Percentiles rank a stretch among this genome's conserved stretches.
These are phyloP conservation scores for Penicillium manginii DNA, from an alignment of 495 filamentous ascomycete genomes.

Conservation along the genomic window DNA sequence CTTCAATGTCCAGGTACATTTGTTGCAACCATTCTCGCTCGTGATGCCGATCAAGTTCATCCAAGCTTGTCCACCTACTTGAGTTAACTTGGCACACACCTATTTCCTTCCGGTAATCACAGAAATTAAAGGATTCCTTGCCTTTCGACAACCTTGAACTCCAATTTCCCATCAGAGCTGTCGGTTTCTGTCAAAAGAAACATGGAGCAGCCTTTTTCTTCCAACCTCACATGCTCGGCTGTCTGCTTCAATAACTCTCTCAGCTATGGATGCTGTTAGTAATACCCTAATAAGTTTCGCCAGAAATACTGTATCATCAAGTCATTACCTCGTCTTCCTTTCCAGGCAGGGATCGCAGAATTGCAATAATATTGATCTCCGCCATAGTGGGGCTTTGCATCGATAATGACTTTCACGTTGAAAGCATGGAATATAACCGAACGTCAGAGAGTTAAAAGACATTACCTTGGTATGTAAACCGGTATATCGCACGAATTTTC, in stretches of 20 bases:
- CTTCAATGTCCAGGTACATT: slow-evolving; percentile 14
- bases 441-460: no score
- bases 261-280: not conserved
- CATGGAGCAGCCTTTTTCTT: slow-evolving; percentile 8
- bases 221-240: not conserved
- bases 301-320: not conserved
- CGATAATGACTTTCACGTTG: no score
- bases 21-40: slow-evolving; percentile 11
- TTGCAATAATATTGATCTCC: slow-evolving; percentile 12
- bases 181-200: slow-evolving; percentile 11
- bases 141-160: slow-evolving; percentile 16
- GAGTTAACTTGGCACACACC: not conserved
- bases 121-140: not conserved
- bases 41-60: slow-evolving; percentile 12
- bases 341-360: slow-evolving; percentile 4
- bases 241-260: slow-evolving; percentile 10
- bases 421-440: no score
- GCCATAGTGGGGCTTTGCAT: slow-evolving; percentile 7
- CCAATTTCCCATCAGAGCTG: not conserved
- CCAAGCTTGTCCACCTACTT: slow-evolving; percentile 5
- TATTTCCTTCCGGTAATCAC: not conserved
- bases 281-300: no score
- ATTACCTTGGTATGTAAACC: no score
- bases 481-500: no score
- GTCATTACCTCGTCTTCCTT: slow-evolving; percentile 3